These are phyloP conservation scores for Magnolia officinalis DNA, from an alignment of 164 flowering plant species.

Conservation along the genomic window DNA sequence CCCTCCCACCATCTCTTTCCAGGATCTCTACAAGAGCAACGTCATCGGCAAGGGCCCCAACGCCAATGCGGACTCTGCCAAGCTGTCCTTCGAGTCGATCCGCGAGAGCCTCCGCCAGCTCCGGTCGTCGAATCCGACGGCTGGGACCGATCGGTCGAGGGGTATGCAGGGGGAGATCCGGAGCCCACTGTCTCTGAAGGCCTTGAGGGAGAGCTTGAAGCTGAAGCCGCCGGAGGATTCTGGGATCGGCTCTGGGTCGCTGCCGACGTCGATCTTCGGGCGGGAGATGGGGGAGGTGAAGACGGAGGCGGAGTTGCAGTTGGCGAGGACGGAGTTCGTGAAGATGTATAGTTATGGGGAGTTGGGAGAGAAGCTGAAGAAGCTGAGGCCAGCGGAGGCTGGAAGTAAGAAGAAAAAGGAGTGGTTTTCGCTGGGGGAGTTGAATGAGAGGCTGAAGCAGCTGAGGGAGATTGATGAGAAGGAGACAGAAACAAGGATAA, in stretches of 20 bases:
- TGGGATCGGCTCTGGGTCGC: not conserved
- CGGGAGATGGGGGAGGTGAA: conserved; percentile 27
- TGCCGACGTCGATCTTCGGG: conserved; percentile 29
- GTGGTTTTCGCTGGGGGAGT: conserved; percentile 61
- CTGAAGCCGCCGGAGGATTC: conserved; percentile 19
- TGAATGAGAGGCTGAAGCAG: conserved; percentile 66
- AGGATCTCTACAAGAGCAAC: conserved; percentile 42
- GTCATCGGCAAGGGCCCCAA: conserved; percentile 13
- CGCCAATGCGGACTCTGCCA: not conserved
- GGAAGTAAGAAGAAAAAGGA: conserved; percentile 18
- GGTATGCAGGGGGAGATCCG: not conserved
- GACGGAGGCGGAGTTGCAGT: conserved; percentile 13
- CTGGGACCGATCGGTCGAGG: conserved; percentile 4
- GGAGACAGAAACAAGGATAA: conserved; percentile 24
- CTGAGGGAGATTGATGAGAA: conserved; percentile 59
- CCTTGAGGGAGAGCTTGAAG: conserved; percentile 27
- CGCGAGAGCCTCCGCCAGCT: conserved; percentile 38
- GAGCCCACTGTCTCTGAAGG: conserved; percentile 20
- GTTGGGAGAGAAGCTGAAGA: conserved; percentile 59
- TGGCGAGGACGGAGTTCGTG: conserved; percentile 33
- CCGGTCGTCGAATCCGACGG: not conserved
- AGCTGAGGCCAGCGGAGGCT: conserved; percentile 43
- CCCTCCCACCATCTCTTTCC: conserved; percentile 33
- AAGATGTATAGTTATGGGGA: conserved; percentile 40
- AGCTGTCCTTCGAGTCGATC: conserved; percentile 21